Percentiles rank a stretch among this genome's conserved stretches.
These are phyloP conservation scores for Fusarium falciforme DNA, from an alignment of 2,329 filamentous ascomycete genomes.

Conservation along the genomic window DNA sequence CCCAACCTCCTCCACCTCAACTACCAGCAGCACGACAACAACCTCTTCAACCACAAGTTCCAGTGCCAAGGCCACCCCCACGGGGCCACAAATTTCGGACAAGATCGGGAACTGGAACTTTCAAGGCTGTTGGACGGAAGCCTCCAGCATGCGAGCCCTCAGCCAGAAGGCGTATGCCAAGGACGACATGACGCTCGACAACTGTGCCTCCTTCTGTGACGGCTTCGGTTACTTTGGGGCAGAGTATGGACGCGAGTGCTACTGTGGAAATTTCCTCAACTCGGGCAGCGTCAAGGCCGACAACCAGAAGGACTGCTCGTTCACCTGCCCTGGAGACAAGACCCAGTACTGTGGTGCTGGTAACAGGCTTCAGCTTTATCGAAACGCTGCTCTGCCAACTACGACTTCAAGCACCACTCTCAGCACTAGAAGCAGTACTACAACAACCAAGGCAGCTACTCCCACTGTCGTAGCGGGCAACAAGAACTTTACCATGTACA, in stretches of 20 bases:
- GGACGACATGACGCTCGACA: conserved; percentile 52
- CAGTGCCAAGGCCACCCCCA: conserved; percentile 31
- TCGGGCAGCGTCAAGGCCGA: conserved; percentile 41
- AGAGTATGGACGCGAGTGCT: conserved; percentile 54
- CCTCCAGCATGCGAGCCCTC: conserved; percentile 46
- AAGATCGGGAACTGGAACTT: conserved; percentile 46
- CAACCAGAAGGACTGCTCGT: conserved; percentile 49
- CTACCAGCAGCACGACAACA: conserved; percentile 20
- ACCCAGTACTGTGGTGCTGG: conserved; percentile 52
- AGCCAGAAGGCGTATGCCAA: conserved; percentile 42
- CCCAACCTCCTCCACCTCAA: neutral
- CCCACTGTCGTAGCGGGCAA: conserved; percentile 49
- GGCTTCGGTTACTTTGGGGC: conserved; percentile 47
- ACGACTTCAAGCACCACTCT: conserved; percentile 8
- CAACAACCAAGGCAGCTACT: conserved; percentile 14
- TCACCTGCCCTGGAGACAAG: conserved; percentile 47
- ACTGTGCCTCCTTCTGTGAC: conserved; percentile 46
- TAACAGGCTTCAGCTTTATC: conserved; percentile 49
- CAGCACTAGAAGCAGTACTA: conserved; percentile 1
- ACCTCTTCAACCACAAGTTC: conserved; percentile 36
- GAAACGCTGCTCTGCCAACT: conserved; percentile 9
- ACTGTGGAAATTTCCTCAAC: conserved; percentile 50
- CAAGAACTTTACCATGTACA: conserved; percentile 52
- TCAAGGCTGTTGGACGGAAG: conserved; percentile 54
- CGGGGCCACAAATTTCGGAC: conserved; percentile 40